phyloP scores from a whole-genome alignment of 2,329 filamentous ascomycete genomes.

The Cladobotryum protrusum region DNA sequence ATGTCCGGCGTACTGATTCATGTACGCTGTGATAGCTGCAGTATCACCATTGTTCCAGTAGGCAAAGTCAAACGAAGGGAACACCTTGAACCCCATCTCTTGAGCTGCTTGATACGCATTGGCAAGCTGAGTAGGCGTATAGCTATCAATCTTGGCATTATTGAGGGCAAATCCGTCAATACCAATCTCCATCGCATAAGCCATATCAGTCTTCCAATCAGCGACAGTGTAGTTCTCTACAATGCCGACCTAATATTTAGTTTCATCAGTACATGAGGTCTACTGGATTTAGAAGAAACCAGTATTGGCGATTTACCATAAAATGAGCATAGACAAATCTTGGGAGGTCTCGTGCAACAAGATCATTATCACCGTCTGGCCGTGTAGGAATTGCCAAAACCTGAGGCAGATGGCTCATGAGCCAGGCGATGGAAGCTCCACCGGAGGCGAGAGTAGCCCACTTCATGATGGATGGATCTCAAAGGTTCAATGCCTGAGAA shows the following conservation, averaged over 20 bases:
- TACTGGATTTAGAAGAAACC: too few species aligned
- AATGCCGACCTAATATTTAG: slow-evolving; percentile 9
- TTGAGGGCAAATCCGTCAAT: slow-evolving; percentile 17
- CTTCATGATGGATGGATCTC: too few species aligned
- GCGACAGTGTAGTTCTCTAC: slow-evolving; percentile 14
- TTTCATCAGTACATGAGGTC: too few species aligned
- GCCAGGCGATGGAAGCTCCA: too few species aligned
- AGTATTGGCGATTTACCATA: too few species aligned
- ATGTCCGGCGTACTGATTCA: slow-evolving; percentile 9
- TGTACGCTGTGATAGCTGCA: not conserved
- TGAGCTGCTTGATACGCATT: slow-evolving; percentile 13
- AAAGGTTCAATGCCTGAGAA: too few species aligned
- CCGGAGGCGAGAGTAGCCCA: too few species aligned
- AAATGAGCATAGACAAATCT: too few species aligned
- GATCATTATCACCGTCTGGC: too few species aligned
- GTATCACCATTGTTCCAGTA: slow-evolving; percentile 14
- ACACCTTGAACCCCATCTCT: slow-evolving; percentile 14
- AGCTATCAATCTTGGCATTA: slow-evolving; percentile 14
- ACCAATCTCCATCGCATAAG: slow-evolving; percentile 13
- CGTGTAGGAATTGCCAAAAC: too few species aligned
- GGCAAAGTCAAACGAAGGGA: slow-evolving; percentile 17
- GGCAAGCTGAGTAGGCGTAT: slow-evolving; percentile 15
- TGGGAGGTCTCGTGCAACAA: too few species aligned
- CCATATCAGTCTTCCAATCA: slow-evolving; percentile 14
- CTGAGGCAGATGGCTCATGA: too few species aligned